Base-by-base conservation (phyloP, 2,329 filamentous ascomycete species). In the Ophiostoma perfectum region DNA sequence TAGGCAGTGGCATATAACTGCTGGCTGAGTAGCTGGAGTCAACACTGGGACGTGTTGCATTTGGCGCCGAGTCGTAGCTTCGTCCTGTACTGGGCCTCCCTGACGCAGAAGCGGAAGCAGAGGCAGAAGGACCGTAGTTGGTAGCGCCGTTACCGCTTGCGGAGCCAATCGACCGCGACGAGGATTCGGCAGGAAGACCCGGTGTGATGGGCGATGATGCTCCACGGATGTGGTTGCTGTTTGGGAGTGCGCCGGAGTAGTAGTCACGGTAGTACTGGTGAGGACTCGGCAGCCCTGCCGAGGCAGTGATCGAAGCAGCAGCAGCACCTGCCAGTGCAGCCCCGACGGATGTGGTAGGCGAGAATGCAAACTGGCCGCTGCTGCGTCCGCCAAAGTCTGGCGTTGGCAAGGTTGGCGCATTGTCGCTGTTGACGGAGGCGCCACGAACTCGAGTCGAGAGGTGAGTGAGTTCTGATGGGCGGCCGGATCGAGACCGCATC, bases 351-450 rank as follows among this genome's bases (percentile, higher is more conserved):
- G 7, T 58, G 75, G 66, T 82, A 81, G 8, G 84, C 11, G 88
- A 87, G 68, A 87, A 81, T 52, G 83, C 83, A 73, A 91, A 88
- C 66, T 88, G 87, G 41, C 86, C 88, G 74, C 88, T 91, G 73
- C 86, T 81, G 66, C 88, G 86, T 71, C 84, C 84, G 66, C 81
- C 80, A 75, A 90, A 90, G 69, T 92, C 89, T 2, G 87, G 86
- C 2, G 88, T 83, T 0, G 89, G 88, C 16, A 89, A 76, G 67
- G 81, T 84, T 0, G 89, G 89, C 5, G 85, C 86, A 41, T 81
- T 78, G 52, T 91, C 89, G 72, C 84, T 86, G 70, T 85, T 87
- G 66, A 89, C 73, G 0, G 88, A 91, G 52, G 84, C 75, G 3
- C 86, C 85, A 38, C 89, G 84, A 47, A 82, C 78, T 67, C 88